Base-by-base conservation (phyloP, 2,329 filamentous ascomycete genomes). In the Penicillium aurantiogriseum region DNA sequence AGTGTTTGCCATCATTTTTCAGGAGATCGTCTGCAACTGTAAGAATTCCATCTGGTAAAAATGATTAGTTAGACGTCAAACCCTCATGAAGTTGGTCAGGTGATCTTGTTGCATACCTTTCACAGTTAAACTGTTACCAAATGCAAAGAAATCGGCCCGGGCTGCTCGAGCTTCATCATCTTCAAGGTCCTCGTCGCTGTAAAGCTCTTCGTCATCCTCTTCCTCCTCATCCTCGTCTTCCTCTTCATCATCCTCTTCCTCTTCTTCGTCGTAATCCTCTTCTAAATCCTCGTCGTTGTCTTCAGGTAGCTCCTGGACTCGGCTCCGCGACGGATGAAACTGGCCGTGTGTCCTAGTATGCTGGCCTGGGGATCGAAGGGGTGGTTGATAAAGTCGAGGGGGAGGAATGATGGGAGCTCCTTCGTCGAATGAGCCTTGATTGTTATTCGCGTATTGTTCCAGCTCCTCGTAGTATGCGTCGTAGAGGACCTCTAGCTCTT, bases 1-100 rank as follows among this genome's bases (percentile, higher is more conserved):
- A 99, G 72, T 96, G 96, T 77, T 96, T 96, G 70, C 94, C 94
- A 76, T 99, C 94, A 77, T 99, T 99, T 77, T 97, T 97, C 63
- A 99, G 85, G 64, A 99, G 83, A 78, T 99, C 94, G 81, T 99
- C 94, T 75, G 94, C 94, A 71, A 99, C 94, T 65, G 94, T 99
- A 74, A 99, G 87, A 77, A 99, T 97, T 73, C 94, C 95, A 81
- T 94, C 92, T 81, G 69, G 62, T 66, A 73, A 74, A 70, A 25
- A 36, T 11, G 73, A 73, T 71, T 63, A 77, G 71, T 76, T 70
- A 78, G 74, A 72, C 66, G 60, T 46, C 47, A 53, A 63, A 63
- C 59, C 67, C 69, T 56, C 39, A 58, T 44, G 48, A 39, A 36
- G 36, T 51, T 3, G 45, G 47, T 51, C 48, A 51, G 45, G 53